Evolutionary conservation across 1,284 basidiomycete species (phyloP), one percentile per base, ranked within the genome.

Genomic region (Austropuccinia psidii): DNA sequence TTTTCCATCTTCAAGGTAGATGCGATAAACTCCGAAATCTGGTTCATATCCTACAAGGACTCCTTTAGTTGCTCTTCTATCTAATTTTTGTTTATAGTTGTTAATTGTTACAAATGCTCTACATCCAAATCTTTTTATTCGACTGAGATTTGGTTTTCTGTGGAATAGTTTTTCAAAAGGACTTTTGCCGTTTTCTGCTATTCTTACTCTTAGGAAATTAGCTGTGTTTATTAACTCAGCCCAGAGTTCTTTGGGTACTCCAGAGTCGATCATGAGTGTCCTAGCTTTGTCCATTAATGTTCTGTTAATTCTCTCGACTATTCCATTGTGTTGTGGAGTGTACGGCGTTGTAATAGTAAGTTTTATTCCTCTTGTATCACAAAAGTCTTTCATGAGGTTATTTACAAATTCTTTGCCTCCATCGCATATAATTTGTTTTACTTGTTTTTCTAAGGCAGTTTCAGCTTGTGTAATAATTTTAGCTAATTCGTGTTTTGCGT

Each of bases 271-370:
- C n/a, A n/a, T n/a, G n/a, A n/a, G n/a, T n/a, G n/a, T n/a, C n/a
- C n/a, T n/a, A n/a, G n/a, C n/a, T 64, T 64, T 45, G 35, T 41
- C 39, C 35, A 65, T 65, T 17, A 65, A 19, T 2, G 62, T 49
- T 24, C 33, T 43, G 29, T 65, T 65, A 9, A 49, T 65, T 31
- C 62, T 27, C 27, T 65, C 45, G n/a, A 45, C n/a, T 33, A 29
- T 50, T 6, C 62, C 62, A 50, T 65, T 65, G 31, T 65, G 27
- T 29, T 65, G 62, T 49, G 62, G 62, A 19, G 62, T 49, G n/a
- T 65, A 31, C n/a, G 41, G 41, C 15, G 45, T 65, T 24, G n/a
- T 65, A 17, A 65, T 45, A 24, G 35, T 27, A 19, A 27, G 43
- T 31, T n/a, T 27, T 19, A 50, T 65, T 37, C 62, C 62, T 65